These are phyloP conservation scores for Penicillium expansum DNA, from an alignment of 2,329 filamentous ascomycete species.

Conservation along the genomic window DNA sequence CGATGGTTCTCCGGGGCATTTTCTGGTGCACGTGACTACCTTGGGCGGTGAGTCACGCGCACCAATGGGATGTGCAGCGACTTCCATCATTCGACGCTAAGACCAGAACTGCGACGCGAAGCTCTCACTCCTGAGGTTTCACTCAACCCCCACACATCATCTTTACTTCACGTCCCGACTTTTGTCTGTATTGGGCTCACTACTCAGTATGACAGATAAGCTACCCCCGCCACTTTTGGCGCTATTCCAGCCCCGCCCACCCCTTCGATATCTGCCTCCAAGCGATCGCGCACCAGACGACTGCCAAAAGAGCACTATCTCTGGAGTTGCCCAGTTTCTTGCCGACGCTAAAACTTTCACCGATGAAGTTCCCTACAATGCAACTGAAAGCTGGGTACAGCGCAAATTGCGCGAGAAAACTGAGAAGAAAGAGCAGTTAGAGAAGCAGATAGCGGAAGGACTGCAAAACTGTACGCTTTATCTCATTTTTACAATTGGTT, in stretches of 20 bases:
- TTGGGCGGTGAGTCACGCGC: neutral
- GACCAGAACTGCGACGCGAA: constrained; percentile 19
- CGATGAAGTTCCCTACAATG: constrained; percentile 70
- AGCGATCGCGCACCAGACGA: constrained; percentile 79
- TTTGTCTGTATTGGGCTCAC: constrained; percentile 20
- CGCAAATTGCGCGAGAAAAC: constrained; percentile 75
- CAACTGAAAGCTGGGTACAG: constrained; percentile 92
- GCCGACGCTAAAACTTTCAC: constrained; percentile 73
- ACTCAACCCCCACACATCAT: constrained; percentile 17
- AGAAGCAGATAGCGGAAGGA: constrained; percentile 63
- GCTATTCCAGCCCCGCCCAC: constrained; percentile 91
- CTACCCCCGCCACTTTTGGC: constrained; percentile 87
- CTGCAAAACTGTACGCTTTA: constrained; percentile 60
- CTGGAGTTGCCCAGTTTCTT: constrained; percentile 72
- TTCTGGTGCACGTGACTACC: constrained; percentile 20
- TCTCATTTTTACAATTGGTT: neutral
- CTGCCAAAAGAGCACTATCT: constrained; percentile 69
- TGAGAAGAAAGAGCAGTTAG: constrained; percentile 71
- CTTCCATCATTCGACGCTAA: constrained; percentile 13
- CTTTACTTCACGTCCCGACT: constrained; percentile 1
- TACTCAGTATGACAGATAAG: constrained; percentile 81
- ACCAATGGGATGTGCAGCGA: constrained; percentile 10
- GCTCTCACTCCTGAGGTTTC: constrained; percentile 18
- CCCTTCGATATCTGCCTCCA: constrained; percentile 83
- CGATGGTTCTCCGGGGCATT: constrained; percentile 23